phyloP scores from a whole-genome alignment of 345 rosid genomes.

The Orychophragmus violaceus region DNA sequence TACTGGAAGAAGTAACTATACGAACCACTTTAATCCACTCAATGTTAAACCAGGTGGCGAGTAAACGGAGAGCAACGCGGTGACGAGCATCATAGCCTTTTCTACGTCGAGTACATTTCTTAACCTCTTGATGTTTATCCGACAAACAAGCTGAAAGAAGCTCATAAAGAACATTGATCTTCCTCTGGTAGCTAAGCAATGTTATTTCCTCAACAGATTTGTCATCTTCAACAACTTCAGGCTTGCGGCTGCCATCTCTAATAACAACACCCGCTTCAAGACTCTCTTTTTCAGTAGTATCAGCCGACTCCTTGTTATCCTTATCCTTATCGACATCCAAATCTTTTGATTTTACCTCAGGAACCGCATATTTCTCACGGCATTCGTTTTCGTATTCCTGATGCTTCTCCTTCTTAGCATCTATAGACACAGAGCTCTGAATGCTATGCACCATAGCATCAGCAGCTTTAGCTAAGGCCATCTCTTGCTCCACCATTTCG shows the following conservation, averaged over 20 bases:
- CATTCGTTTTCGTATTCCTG: constrained; percentile 64
- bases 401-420: constrained; percentile 64
- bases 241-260: constrained; percentile 21
- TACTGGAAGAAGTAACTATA: not conserved
- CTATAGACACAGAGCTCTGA: constrained; percentile 46
- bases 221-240: constrained; percentile 36
- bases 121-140: constrained; percentile 45
- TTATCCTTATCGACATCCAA: constrained; percentile 26
- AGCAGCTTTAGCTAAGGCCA: constrained; percentile 68
- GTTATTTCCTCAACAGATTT: constrained; percentile 54
- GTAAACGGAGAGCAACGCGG: constrained; percentile 75
- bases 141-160: constrained; percentile 92
- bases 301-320: constrained; percentile 4
- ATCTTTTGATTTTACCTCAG: constrained; percentile 41
- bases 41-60: constrained; percentile 80
- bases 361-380: constrained; percentile 50
- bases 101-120: constrained; percentile 47
- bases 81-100: constrained; percentile 95
- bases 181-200: constrained; percentile 61
- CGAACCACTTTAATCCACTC: constrained; percentile 82
- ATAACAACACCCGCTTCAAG: constrained; percentile 12
- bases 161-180: constrained; percentile 73
- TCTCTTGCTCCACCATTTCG: constrained; percentile 45
- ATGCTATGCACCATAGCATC: constrained; percentile 50
- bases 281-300: constrained; percentile 6